These are phyloP conservation scores for Tardiomyces depauwii DNA, from an alignment of 1,139 yeast species.

Conservation along the genomic window DNA sequence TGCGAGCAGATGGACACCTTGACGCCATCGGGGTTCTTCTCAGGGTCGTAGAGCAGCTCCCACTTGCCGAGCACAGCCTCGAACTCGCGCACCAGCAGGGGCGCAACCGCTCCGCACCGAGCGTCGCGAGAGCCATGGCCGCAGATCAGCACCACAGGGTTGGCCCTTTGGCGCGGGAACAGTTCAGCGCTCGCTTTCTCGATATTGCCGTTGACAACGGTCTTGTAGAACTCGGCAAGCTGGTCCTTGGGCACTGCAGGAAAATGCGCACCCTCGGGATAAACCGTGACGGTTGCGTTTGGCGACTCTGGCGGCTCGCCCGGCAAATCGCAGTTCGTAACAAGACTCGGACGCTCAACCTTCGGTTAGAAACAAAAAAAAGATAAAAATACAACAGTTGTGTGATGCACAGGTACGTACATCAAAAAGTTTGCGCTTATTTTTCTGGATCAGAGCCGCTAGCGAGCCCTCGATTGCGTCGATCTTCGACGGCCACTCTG, in stretches of 20 bases:
- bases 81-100: slow-evolving; percentile 43
- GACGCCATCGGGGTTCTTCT: slow-evolving; percentile 21
- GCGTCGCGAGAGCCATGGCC: slow-evolving; percentile 55
- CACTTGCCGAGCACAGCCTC: slow-evolving; percentile 29
- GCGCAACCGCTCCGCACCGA: slow-evolving; percentile 58
- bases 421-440: slow-evolving; percentile 21
- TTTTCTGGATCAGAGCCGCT: slow-evolving; percentile 19
- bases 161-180: slow-evolving; percentile 6
- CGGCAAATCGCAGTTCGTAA: slow-evolving; percentile 33
- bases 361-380: slow-evolving; percentile 7
- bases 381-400: slow-evolving; percentile 1
- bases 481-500: slow-evolving; percentile 48
- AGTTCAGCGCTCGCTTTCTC: slow-evolving; percentile 20
- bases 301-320: not conserved
- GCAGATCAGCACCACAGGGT: slow-evolving; percentile 39
- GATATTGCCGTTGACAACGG: slow-evolving; percentile 15
- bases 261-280: slow-evolving; percentile 42
- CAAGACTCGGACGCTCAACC: slow-evolving; percentile 40
- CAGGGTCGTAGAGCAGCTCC: slow-evolving; percentile 18
- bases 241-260: slow-evolving; percentile 24
- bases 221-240: slow-evolving; percentile 33
- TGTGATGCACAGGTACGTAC: slow-evolving; percentile 2
- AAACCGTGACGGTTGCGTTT: slow-evolving; percentile 27
- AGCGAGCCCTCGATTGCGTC: slow-evolving; percentile 38
- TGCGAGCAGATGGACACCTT: slow-evolving; percentile 54